A percentile compares a stretch with the other conserved stretches of the same genome.
Evolutionary conservation across 139 green algal genomes (phyloP).

Genomic region (Deuterostichococcus epilithicus): DNA sequence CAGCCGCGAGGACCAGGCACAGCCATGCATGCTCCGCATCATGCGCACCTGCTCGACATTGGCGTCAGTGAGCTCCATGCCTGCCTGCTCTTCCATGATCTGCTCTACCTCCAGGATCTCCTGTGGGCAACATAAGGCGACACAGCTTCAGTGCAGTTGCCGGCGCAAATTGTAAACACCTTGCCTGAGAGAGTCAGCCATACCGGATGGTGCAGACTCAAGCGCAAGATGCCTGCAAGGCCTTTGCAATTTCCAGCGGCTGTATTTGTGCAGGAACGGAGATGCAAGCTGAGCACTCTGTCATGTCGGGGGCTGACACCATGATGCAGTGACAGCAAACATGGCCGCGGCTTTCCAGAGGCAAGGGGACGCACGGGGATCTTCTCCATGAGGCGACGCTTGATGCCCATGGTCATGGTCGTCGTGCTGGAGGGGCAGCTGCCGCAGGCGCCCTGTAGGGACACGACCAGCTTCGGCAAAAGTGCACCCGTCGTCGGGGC

Average conservation of each 20-base stretch:
- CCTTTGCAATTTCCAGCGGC: too few species aligned
- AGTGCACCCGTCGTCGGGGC: too few species aligned
- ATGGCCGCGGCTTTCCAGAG: too few species aligned
- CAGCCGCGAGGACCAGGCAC: neutral
- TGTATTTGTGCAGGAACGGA: neutral
- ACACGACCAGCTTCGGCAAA: neutral
- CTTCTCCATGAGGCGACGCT: slow-evolving; percentile 89
- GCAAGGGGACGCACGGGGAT: slow-evolving; percentile 71
- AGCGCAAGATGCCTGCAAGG: too few species aligned
- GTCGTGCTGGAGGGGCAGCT: slow-evolving; percentile 86
- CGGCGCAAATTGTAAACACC: neutral
- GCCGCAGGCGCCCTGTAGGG: slow-evolving; percentile 89
- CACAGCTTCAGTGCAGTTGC: too few species aligned
- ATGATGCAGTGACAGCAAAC: too few species aligned
- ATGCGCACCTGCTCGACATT: slow-evolving; percentile 70
- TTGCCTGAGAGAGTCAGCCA: too few species aligned
- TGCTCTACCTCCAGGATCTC: slow-evolving; percentile 98
- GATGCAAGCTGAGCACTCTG: neutral
- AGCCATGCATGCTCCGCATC: neutral
- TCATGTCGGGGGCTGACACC: too few species aligned
- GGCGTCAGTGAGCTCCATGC: slow-evolving; percentile 82
- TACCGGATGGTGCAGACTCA: too few species aligned
- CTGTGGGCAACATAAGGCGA: slow-evolving; percentile 28
- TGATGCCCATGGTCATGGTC: slow-evolving; percentile 99
- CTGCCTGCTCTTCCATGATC: slow-evolving; percentile 79